A percentile compares a stretch with the other conserved stretches of the same genome.
phyloP scores from a whole-genome alignment of 192 early-diverging fungal genomes.

The Mortierella antarctica region DNA sequence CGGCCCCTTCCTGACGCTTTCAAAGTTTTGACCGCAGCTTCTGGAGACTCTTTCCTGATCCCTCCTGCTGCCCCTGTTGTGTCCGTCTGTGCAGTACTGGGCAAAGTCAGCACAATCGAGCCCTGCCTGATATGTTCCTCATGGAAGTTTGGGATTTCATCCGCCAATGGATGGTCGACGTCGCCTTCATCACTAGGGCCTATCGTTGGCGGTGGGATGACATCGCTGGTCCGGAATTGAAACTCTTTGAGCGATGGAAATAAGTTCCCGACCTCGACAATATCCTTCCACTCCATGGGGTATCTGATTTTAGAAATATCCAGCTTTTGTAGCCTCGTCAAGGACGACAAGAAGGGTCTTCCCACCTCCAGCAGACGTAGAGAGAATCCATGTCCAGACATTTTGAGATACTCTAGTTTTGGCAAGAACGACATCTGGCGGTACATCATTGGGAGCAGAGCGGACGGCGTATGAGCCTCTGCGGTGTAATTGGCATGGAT shows the following conservation, averaged over 20 bases:
- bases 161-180: background rate
- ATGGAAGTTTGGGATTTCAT: background rate
- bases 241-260: constrained; percentile 34
- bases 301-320: constrained; percentile 22
- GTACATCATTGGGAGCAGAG: constrained; percentile 29
- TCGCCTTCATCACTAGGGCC: no score
- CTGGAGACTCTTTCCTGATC: no score
- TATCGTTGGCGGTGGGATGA: constrained; percentile 25
- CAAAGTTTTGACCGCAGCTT: no score
- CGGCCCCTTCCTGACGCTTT: no score
- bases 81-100: no score
- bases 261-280: constrained; percentile 35
- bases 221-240: constrained; percentile 26
- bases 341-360: background rate
- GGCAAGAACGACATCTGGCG: constrained; percentile 18
- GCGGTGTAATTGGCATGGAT: constrained; percentile 20
- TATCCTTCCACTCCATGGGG: constrained; percentile 22
- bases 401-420: constrained; percentile 10
- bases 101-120: background rate
- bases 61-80: background rate
- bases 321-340: constrained; percentile 14
- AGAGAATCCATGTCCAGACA: constrained; percentile 32
- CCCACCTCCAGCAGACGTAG: constrained; percentile 27
- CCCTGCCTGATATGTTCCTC: background rate
- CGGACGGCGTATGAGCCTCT: background rate